Evolutionary conservation across 1,139 yeast species (phyloP).

Genomic region (Hyphopichia khmerensis): DNA sequence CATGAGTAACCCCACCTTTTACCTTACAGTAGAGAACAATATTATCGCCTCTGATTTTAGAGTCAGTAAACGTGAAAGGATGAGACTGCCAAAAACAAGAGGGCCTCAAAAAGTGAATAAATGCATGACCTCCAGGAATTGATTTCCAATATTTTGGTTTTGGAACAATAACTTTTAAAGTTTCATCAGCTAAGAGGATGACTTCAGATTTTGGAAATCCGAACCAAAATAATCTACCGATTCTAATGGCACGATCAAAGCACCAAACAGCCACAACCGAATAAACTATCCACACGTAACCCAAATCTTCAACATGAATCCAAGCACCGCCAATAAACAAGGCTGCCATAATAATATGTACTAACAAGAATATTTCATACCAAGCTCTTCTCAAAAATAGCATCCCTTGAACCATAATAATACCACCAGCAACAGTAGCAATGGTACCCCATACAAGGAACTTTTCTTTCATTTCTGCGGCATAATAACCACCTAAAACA

Average conservation of each 20-base stretch:
- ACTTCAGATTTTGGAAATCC: slow-evolving; percentile 41
- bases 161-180: slow-evolving; percentile 40
- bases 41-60: slow-evolving; percentile 18
- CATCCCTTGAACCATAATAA: slow-evolving; percentile 38
- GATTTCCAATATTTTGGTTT: slow-evolving; percentile 42
- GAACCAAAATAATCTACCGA: slow-evolving; percentile 30
- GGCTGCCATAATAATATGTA: slow-evolving; percentile 42
- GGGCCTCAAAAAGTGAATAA: slow-evolving; percentile 41
- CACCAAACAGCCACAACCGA: slow-evolving; percentile 45
- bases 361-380: slow-evolving; percentile 43
- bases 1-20: slow-evolving; percentile 39
- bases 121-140: slow-evolving; percentile 53
- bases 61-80: slow-evolving; percentile 38
- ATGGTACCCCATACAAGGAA: slow-evolving; percentile 32
- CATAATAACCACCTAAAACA: slow-evolving; percentile 12
- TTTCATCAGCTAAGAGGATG: slow-evolving; percentile 34
- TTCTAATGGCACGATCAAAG: slow-evolving; percentile 40
- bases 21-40: slow-evolving; percentile 32
- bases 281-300: slow-evolving; percentile 39
- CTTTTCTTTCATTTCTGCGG: slow-evolving; percentile 13
- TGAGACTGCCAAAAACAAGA: slow-evolving; percentile 44
- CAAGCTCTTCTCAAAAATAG: slow-evolving; percentile 37
- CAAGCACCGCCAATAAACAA: slow-evolving; percentile 43
- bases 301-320: slow-evolving; percentile 39
- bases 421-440: slow-evolving; percentile 26